A percentile compares a stretch with the other conserved stretches of the same genome.
Evolutionary conservation across 1,139 yeast genomes (phyloP).

Genomic region (Sugiyamaella japonica): DNA sequence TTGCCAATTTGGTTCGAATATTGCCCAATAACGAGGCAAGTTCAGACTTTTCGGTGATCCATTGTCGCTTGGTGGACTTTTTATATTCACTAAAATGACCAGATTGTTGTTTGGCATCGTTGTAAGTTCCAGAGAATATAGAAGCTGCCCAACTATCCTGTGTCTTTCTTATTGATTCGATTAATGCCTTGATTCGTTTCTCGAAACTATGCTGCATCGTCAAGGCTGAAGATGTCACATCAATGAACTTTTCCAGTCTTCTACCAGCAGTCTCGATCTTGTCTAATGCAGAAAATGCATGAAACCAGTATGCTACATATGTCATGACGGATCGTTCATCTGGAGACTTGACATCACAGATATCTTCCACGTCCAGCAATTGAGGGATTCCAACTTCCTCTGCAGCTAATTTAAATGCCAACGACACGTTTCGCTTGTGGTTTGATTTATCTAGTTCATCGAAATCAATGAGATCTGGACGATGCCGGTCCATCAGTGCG

Average conservation of each 20-base stretch:
- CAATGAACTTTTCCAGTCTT: constrained; percentile 43
- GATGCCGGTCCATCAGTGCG: constrained; percentile 47
- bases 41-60: constrained; percentile 45
- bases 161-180: constrained; percentile 33
- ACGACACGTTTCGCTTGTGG: constrained; percentile 38
- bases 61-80: constrained; percentile 39
- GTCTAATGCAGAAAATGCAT: constrained; percentile 48
- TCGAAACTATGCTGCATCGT: constrained; percentile 43
- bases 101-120: constrained; percentile 39
- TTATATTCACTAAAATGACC: constrained; percentile 37
- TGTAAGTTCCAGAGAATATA: constrained; percentile 37
- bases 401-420: constrained; percentile 46
- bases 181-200: constrained; percentile 36
- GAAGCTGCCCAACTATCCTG: constrained; percentile 34
- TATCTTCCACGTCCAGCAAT: constrained; percentile 62
- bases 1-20: constrained; percentile 43
- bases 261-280: constrained; percentile 45
- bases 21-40: constrained; percentile 43
- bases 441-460: constrained; percentile 40
- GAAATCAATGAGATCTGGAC: constrained; percentile 48
- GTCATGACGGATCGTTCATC: constrained; percentile 69
- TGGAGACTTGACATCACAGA: constrained; percentile 50
- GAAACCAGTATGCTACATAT: constrained; percentile 66
- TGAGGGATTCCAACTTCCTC: constrained; percentile 53
- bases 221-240: constrained; percentile 40